phyloP scores from a whole-genome alignment of 2,329 filamentous ascomycete genomes.

The Microascus cirrosus region DNA sequence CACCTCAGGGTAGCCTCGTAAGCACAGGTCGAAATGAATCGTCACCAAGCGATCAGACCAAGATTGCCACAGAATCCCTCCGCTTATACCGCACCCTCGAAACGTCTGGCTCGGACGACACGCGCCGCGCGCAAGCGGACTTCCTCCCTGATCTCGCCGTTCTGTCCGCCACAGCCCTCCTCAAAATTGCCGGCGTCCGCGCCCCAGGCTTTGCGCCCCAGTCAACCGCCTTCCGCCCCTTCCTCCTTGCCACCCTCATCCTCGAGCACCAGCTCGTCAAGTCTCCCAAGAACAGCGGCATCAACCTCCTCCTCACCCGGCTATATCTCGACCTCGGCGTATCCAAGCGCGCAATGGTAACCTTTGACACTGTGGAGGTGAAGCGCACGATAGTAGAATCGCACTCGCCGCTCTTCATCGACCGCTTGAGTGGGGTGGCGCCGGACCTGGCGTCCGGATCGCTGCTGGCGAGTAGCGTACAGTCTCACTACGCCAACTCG shows the following conservation, averaged over 20 bases:
- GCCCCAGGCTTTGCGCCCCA: slow-evolving; percentile 1
- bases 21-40: not conserved
- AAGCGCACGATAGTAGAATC: slow-evolving; percentile 49
- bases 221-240: slow-evolving; percentile 11
- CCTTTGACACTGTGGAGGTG: slow-evolving; percentile 40
- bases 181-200: slow-evolving; percentile 4
- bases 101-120: not conserved
- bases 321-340: slow-evolving; percentile 40
- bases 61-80: not conserved
- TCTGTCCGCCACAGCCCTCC: slow-evolving; percentile 5
- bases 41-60: not conserved
- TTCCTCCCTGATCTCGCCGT: slow-evolving; percentile 8
- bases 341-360: slow-evolving; percentile 28
- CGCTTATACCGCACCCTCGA: slow-evolving; percentile 1
- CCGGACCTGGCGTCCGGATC: slow-evolving; percentile 11
- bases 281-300: slow-evolving; percentile 31
- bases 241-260: slow-evolving; percentile 37
- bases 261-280: slow-evolving; percentile 36
- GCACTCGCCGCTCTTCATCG: slow-evolving; percentile 41
- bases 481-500: slow-evolving; percentile 32
- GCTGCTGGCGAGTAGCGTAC: slow-evolving; percentile 23
- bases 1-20: slow-evolving; percentile 1
- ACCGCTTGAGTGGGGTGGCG: slow-evolving; percentile 40
- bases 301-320: slow-evolving; percentile 38
- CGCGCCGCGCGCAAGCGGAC: slow-evolving; percentile 4